Evolutionary conservation across 78 protist genomes (phyloP).

Genomic region (Protostelium mycophagum): DNA sequence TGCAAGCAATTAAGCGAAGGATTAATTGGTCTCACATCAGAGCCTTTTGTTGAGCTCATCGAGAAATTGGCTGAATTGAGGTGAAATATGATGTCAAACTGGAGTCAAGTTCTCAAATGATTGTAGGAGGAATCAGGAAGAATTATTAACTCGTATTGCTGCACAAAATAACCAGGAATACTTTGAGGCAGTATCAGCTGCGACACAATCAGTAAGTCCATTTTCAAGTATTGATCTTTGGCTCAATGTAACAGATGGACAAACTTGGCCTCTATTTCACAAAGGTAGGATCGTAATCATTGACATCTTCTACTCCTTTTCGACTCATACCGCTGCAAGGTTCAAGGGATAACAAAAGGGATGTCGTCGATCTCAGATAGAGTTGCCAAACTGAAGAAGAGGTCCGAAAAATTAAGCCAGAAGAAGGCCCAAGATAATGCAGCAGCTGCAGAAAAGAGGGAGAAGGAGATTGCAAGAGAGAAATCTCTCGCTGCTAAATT

Average conservation of each 20-base stretch:
- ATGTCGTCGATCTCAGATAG: not conserved
- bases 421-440: not conserved
- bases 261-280: not conserved
- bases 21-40: not conserved
- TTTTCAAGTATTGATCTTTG: not conserved
- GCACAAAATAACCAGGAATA: not conserved
- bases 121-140: not conserved
- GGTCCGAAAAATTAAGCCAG: not conserved
- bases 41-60: not conserved
- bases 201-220: not conserved
- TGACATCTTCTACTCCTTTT: too few relatives aligned
- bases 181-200: not conserved
- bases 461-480: not conserved
- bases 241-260: not conserved
- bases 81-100: not conserved
- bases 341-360: not conserved
- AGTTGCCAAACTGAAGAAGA: not conserved
- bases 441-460: not conserved
- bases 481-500: not conserved
- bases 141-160: not conserved
- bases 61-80: not conserved
- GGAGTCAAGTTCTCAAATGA: not conserved
- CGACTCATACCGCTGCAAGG: too few relatives aligned
- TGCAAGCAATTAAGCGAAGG: not conserved
- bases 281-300: too few relatives aligned